Base-by-base conservation (phyloP, 805 yeast genomes). In the Isabelozyma rhagii region DNA sequence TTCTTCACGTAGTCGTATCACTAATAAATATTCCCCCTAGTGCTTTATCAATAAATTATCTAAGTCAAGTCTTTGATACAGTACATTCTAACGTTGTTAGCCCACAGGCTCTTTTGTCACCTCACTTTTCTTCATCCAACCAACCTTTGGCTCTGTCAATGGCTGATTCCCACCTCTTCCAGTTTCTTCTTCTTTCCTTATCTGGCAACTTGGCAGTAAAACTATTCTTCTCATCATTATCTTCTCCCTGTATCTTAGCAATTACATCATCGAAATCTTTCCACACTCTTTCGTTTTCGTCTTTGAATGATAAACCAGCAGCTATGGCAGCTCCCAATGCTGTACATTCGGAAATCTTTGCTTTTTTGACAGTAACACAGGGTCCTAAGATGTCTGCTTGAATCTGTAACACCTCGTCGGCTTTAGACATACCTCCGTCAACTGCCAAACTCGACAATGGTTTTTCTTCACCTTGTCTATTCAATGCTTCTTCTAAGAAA, bases 261-360 rank as follows among this genome's bases (percentile, higher is more conserved):
- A 68, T 74, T 42, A 88, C 87, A 51, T 91, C 97, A 47, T 80
- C 85, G 53, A 91, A 71, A 56, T 83, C 81, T 49, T 76, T 77
- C 97, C 97, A 92, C 44, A 90, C 67, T 42, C 88, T 79, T 17
- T 83, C 81, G 21, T 74, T 57, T 48, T 63, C 69, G 52, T 72
- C 68, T 49, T 69, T 68, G 11, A 82, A 71, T 13, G 81, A 72
- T 60, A 91, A 72, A 10, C 97, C 97, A 3, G 98, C 96, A 28
- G 97, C 97, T 56, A 93, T 87, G 4, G 97, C 97, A 7, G 97
- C 96, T 28, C 98, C 98, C 54, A 92, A 78, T 0, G 97, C 97
- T 5, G 97, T 92, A 64, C 97, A 90, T 69, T 92, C 98, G 36
- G 89, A 75, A 66, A 85, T 87, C 31, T 82, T 79, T 1, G 97